Percentiles rank a stretch among this genome's conserved stretches.
Conservation (phyloP, 768 basidiomycete species). For the Ramaria sp. region DNA sequence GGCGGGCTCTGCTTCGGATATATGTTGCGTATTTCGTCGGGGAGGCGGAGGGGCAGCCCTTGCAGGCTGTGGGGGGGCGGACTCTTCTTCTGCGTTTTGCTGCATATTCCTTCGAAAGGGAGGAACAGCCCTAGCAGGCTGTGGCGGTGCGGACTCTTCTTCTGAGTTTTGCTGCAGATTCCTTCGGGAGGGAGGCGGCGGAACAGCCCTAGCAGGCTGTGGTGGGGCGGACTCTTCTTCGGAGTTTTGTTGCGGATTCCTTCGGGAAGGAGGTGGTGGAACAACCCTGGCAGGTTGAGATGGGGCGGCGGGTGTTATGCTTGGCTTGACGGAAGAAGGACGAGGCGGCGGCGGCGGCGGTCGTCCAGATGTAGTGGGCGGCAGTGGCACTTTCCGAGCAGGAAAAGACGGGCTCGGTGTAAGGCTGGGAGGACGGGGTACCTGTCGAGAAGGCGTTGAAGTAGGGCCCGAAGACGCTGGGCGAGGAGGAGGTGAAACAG, state of each 20-base stretch:
- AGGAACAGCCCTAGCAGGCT: constrained; percentile 19
- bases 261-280: constrained; percentile 20
- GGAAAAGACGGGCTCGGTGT: constrained; percentile 16
- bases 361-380: constrained; percentile 26
- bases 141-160: not conserved
- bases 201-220: constrained; percentile 18
- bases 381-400: constrained; percentile 26
- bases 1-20: constrained; percentile 9
- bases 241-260: not conserved
- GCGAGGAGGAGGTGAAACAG: constrained; percentile 12
- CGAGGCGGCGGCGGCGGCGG: constrained; percentile 32
- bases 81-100: not conserved
- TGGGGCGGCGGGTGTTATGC: not conserved
- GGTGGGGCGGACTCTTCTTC: not conserved
- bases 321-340: not conserved
- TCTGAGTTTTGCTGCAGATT: not conserved
- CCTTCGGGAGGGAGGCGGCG: constrained; percentile 19
- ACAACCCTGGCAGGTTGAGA: constrained; percentile 18
- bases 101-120: constrained; percentile 24
- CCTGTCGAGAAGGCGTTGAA: constrained; percentile 5
- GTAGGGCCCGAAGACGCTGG: not conserved
- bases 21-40: constrained; percentile 12
- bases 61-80: constrained; percentile 16
- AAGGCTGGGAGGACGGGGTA: constrained; percentile 17
- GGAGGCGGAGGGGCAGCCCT: constrained; percentile 32